Base-by-base conservation (phyloP, 1,284 basidiomycete genomes). In the Rugosomyces carneus region DNA sequence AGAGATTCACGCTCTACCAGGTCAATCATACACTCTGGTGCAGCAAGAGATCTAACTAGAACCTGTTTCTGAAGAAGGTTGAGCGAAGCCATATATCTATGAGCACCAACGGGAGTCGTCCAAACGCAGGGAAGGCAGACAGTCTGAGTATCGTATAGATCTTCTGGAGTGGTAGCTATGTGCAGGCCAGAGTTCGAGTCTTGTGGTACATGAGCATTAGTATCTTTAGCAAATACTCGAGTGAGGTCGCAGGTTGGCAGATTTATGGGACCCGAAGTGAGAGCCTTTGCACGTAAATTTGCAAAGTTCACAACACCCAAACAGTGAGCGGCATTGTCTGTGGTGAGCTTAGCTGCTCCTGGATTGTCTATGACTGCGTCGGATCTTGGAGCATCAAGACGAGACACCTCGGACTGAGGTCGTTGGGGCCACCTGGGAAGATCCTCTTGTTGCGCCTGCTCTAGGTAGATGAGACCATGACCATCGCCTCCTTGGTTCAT, bases 81-180 rank as follows among this genome's bases (percentile, higher is more conserved):
- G 45, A 87, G 58, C 13, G 83, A 87, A 13, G 76, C 76, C 60
- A 89, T 68, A 56, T 87, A 89, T 20, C 69, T 72, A 59, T 87
- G 83, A n/a, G 58, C 43, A n/a, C 55, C 60, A 7, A 48, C 42
- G 8, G 74, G 68, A 29, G 48, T 54, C n/a, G 49, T 45, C 60
- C 61, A 61, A 13, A 53, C 41, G 3, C 60, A 55, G 5, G 75
- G 72, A 32, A 80, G 62, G 13, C 56, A 55, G 16, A 82, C 59
- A 1, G 79, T 84, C 45, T 69, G 67, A 27, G 56, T 51, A 55
- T 81, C 74, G 40, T 71, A 59, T 15, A 83, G 54, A 24, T 74
- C 70, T 29, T 60, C 53, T 26, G 78, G 76, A 20, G 64, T 53
- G 23, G 38, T 51, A 0, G 42, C 36, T 24, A 48, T 34, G 7